These are phyloP conservation scores for Hypholoma fasciculare DNA, from an alignment of 768 basidiomycete genomes.

Conservation along the genomic window DNA sequence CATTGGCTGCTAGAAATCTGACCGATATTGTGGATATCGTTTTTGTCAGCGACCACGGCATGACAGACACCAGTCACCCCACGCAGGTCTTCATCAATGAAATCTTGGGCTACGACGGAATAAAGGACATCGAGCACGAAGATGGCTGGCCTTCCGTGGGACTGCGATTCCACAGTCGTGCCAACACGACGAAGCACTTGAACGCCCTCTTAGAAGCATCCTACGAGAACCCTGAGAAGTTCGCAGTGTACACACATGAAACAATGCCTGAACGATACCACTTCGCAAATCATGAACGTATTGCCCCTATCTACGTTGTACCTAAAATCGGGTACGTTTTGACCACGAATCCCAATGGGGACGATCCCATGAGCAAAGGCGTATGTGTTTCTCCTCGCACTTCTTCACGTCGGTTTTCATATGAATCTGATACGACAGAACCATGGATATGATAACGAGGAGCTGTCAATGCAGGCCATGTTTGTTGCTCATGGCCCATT, in stretches of 20 bases:
- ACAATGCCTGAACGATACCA: slow-evolving; percentile 85
- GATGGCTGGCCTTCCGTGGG: slow-evolving; percentile 95
- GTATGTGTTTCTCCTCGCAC: slow-evolving; percentile 42
- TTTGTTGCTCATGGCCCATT: slow-evolving; percentile 94
- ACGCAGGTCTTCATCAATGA: slow-evolving; percentile 81
- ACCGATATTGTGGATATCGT: slow-evolving; percentile 84
- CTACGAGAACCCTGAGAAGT: slow-evolving; percentile 57
- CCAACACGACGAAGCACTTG: slow-evolving; percentile 59
- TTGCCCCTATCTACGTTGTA: slow-evolving; percentile 85
- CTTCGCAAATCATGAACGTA: slow-evolving; percentile 70
- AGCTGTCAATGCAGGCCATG: slow-evolving; percentile 80
- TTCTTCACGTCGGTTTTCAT: not conserved
- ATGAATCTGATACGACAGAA: slow-evolving; percentile 44
- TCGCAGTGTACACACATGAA: slow-evolving; percentile 75
- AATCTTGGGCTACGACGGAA: slow-evolving; percentile 66
- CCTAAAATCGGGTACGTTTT: slow-evolving; percentile 81
- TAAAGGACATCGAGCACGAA: slow-evolving; percentile 62
- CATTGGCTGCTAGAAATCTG: slow-evolving; percentile 70
- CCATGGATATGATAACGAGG: slow-evolving; percentile 88
- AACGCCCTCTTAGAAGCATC: slow-evolving; percentile 54
- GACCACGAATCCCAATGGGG: slow-evolving; percentile 62
- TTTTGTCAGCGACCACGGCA: slow-evolving; percentile 91
- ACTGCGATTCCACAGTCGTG: slow-evolving; percentile 63
- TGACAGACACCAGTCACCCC: slow-evolving; percentile 84
- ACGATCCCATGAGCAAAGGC: slow-evolving; percentile 70